Evolutionary conservation across 352 stramenopile species (phyloP).

Genomic region (Peronospora destructor): DNA sequence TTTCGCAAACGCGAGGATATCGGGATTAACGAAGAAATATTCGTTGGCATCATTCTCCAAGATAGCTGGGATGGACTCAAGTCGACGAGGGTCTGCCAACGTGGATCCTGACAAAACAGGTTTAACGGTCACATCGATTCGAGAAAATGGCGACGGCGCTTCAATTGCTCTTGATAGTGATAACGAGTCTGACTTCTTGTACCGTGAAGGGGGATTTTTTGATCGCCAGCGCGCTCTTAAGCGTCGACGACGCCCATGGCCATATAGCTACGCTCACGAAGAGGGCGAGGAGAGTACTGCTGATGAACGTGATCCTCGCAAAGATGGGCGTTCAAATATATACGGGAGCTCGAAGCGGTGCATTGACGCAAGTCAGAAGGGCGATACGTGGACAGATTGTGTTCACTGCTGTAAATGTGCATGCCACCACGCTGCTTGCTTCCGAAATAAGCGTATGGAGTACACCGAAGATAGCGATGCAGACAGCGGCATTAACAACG

Average conservation of each 20-base stretch:
- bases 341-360: conserved; percentile 11
- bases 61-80: conserved; percentile 34
- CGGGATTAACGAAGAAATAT: conserved; percentile 40
- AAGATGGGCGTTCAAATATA: conserved; percentile 6
- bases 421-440: conserved; percentile 24
- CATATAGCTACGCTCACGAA: conserved; percentile 43
- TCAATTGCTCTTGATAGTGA: conserved; percentile 15
- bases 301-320: conserved; percentile 17
- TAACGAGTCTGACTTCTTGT: conserved; percentile 63
- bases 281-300: conserved; percentile 24
- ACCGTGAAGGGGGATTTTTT: conserved; percentile 75
- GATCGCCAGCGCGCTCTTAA: conserved; percentile 63
- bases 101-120: conserved; percentile 13
- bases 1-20: conserved; percentile 21
- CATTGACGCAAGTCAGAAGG: conserved; percentile 8
- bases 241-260: conserved; percentile 44
- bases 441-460: conserved; percentile 4
- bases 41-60: conserved; percentile 53
- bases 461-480: conserved; percentile 5
- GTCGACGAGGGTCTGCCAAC: conserved; percentile 8
- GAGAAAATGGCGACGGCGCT: conserved; percentile 18
- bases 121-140: conserved; percentile 16
- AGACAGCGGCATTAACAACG: neutral
- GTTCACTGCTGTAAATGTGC: conserved; percentile 37
- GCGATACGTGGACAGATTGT: conserved; percentile 25